phyloP scores from a whole-genome alignment of 1,284 basidiomycete species.

The Neonothopanus nambi region DNA sequence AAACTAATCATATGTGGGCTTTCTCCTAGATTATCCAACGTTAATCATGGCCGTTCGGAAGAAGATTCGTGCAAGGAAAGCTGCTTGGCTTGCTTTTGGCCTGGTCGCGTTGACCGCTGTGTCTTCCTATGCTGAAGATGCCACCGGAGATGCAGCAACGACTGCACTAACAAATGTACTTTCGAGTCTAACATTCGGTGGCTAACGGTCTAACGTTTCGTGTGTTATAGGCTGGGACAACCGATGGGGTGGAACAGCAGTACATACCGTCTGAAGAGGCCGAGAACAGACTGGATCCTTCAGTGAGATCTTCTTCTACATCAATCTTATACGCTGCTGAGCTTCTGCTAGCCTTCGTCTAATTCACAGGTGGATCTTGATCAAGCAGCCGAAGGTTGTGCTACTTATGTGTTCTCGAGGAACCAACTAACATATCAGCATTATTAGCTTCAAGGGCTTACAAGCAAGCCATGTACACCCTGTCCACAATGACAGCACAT shows the following conservation, averaged over 20 bases:
- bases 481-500: slow-evolving; percentile 59
- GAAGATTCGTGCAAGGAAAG: slow-evolving; percentile 51
- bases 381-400: slow-evolving; percentile 50
- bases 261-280: neutral
- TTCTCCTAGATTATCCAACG: slow-evolving; percentile 1
- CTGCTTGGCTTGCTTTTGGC: slow-evolving; percentile 60
- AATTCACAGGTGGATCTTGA: slow-evolving; percentile 35
- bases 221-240: slow-evolving; percentile 3
- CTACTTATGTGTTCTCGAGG: neutral
- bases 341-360: slow-evolving; percentile 14
- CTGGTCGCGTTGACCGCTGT: slow-evolving; percentile 48
- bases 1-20: neutral
- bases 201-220: too few relatives aligned
- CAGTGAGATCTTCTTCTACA: neutral
- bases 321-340: neutral
- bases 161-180: slow-evolving; percentile 11
- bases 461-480: slow-evolving; percentile 65
- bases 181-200: neutral
- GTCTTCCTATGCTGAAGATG: slow-evolving; percentile 35
- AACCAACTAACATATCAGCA: slow-evolving; percentile 3
- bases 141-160: slow-evolving; percentile 15
- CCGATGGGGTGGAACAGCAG: neutral
- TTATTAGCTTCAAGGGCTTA: slow-evolving; percentile 64
- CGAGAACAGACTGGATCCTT: neutral
- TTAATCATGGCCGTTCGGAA: slow-evolving; percentile 9